A percentile compares a stretch with the other conserved stretches of the same genome.
These are phyloP conservation scores for Pseudogymnoascus sp. DNA, from an alignment of 2,329 filamentous ascomycete species.

Conservation along the genomic window DNA sequence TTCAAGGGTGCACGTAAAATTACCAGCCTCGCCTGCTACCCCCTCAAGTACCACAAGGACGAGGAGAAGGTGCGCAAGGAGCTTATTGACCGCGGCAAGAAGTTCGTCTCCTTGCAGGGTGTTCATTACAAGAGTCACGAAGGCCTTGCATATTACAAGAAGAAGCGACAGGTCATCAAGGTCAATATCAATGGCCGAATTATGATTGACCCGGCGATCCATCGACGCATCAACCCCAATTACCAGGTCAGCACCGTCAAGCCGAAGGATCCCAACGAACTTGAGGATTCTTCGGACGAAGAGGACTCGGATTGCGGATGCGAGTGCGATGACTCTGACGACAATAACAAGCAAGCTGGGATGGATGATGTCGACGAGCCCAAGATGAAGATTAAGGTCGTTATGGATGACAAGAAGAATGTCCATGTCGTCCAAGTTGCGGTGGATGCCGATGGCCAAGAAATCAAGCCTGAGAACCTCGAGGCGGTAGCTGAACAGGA, in stretches of 20 bases:
- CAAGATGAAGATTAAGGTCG: conserved; percentile 30
- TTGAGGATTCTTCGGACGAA: conserved; percentile 43
- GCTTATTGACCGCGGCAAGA: conserved; percentile 74
- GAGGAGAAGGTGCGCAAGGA: conserved; percentile 55
- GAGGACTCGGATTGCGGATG: conserved; percentile 37
- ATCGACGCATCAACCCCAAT: conserved; percentile 79
- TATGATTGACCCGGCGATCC: conserved; percentile 80
- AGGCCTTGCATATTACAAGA: conserved; percentile 78
- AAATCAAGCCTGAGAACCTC: conserved; percentile 43
- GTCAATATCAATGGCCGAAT: conserved; percentile 81
- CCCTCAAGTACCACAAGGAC: conserved; percentile 72
- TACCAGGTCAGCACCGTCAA: conserved; percentile 71
- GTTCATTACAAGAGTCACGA: conserved; percentile 78
- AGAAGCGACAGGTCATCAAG: conserved; percentile 66
- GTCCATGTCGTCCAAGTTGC: conserved; percentile 46
- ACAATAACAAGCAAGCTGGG: conserved; percentile 29
- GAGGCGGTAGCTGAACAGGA: conserved; percentile 22
- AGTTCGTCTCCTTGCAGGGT: conserved; percentile 72
- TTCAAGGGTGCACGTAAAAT: conserved; percentile 83
- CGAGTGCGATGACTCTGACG: conserved; percentile 35
- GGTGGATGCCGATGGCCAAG: conserved; percentile 47
- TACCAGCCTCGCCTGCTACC: conserved; percentile 68
- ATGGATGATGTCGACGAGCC: conserved; percentile 24
- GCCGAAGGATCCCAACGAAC: conserved; percentile 59
- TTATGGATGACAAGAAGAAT: conserved; percentile 42